These are phyloP conservation scores for Mortierella sp. DNA, from an alignment of 371 early-diverging fungal genomes.

Conservation along the genomic window DNA sequence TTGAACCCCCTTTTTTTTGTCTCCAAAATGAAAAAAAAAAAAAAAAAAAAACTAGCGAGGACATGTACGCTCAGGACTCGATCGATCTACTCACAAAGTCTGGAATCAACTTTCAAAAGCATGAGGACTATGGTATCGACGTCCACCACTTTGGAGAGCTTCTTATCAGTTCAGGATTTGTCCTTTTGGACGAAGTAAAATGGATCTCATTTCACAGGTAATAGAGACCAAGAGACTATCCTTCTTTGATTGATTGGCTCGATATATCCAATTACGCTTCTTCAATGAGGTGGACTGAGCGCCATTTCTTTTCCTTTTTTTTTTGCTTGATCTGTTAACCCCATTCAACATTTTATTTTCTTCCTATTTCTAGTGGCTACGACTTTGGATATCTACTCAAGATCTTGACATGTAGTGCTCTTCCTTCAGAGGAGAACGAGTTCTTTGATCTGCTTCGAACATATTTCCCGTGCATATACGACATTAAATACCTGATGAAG, in stretches of 20 bases:
- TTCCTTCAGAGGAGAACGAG: slow-evolving; percentile 94
- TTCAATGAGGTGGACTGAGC: slow-evolving; percentile 1
- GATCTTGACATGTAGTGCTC: slow-evolving; percentile 89
- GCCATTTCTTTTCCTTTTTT: slow-evolving; percentile 10
- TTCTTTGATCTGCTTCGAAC: slow-evolving; percentile 95
- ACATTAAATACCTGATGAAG: slow-evolving; percentile 99
- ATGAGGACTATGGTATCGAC: slow-evolving; percentile 98
- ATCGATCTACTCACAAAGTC: slow-evolving; percentile 97
- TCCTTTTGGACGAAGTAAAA: slow-evolving; percentile 91
- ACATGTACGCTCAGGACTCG: slow-evolving; percentile 99
- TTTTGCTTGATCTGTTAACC: slow-evolving; percentile 12
- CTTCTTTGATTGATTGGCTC: neutral
- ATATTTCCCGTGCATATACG: slow-evolving; percentile 98
- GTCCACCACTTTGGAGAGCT: slow-evolving; percentile 98
- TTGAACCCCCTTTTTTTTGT: neutral
- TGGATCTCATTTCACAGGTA: slow-evolving; percentile 99
- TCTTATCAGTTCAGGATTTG: slow-evolving; percentile 97
- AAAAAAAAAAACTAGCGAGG: slow-evolving; percentile 66
- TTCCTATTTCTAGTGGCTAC: slow-evolving; percentile 79
- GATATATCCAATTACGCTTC: neutral
- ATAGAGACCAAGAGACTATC: neutral
- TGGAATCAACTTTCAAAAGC: slow-evolving; percentile 98
- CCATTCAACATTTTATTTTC: slow-evolving; percentile 1
- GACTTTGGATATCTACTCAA: slow-evolving; percentile 99
- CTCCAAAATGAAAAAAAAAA: too few relatives aligned